phyloP scores from a whole-genome alignment of 1,284 basidiomycete genomes.

The Marasmius tenuissimus region DNA sequence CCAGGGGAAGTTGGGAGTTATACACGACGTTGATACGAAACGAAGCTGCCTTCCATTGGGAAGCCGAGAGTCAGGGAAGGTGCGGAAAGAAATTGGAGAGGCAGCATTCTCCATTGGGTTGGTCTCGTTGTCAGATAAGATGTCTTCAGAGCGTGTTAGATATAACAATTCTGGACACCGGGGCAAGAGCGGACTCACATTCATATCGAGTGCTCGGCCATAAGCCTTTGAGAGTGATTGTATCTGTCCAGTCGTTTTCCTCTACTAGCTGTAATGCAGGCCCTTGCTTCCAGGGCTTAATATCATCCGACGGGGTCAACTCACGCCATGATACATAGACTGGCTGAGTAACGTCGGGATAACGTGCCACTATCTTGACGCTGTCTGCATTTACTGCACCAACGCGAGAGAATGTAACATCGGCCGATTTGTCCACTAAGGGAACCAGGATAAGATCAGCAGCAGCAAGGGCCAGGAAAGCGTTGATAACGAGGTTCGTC shows the following conservation, averaged over 20 bases:
- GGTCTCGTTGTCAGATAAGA: slow-evolving; percentile 45
- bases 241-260: slow-evolving; percentile 66
- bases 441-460: slow-evolving; percentile 54
- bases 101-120: slow-evolving; percentile 50
- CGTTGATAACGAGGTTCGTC: slow-evolving; percentile 50
- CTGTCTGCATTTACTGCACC: slow-evolving; percentile 67
- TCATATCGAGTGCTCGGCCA: slow-evolving; percentile 76
- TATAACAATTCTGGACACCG: not conserved
- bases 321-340: slow-evolving; percentile 52
- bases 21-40: slow-evolving; percentile 66
- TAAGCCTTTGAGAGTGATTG: slow-evolving; percentile 54
- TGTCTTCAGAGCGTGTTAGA: slow-evolving; percentile 37
- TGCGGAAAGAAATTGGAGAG: slow-evolving; percentile 58
- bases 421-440: slow-evolving; percentile 49
- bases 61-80: slow-evolving; percentile 67
- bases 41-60: slow-evolving; percentile 55
- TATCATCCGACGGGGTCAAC: slow-evolving; percentile 17
- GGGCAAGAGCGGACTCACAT: slow-evolving; percentile 44
- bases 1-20: slow-evolving; percentile 68
- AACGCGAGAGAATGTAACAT: slow-evolving; percentile 63
- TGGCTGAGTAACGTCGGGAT: slow-evolving; percentile 39
- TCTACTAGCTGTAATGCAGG: slow-evolving; percentile 44
- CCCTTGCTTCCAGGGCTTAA: slow-evolving; percentile 50
- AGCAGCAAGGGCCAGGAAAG: slow-evolving; percentile 46
- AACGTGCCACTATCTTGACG: slow-evolving; percentile 63